phyloP scores from a whole-genome alignment of 805 yeast species.

The Yarrowia yakushimensis region DNA sequence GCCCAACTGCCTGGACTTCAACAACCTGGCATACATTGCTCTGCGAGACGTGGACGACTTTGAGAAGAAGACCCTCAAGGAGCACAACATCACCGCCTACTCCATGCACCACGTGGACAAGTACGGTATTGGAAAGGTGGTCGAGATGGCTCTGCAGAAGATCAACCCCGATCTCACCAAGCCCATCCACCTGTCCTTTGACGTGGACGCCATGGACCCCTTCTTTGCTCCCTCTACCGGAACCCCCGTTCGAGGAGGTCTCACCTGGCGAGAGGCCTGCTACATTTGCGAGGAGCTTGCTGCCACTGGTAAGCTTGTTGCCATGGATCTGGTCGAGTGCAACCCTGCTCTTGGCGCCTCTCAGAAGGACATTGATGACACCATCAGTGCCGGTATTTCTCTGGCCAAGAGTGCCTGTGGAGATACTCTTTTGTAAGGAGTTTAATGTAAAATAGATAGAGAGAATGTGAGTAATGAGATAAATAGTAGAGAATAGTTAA shows the following conservation, averaged over 20 bases:
- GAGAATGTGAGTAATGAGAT: too few species aligned
- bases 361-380: constrained; percentile 72
- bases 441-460: too few species aligned
- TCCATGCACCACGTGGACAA: constrained; percentile 96
- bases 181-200: constrained; percentile 89
- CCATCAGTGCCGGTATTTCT: constrained; percentile 86
- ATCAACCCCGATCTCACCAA: constrained; percentile 66
- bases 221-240: constrained; percentile 94
- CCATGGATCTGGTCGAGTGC: constrained; percentile 89
- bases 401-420: constrained; percentile 93
- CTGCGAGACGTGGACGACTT: constrained; percentile 88
- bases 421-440: constrained; percentile 65
- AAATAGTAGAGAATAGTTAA: background rate
- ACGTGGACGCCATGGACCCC: constrained; percentile 96
- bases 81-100: constrained; percentile 73
- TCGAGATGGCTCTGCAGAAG: constrained; percentile 81
- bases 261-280: constrained; percentile 90
- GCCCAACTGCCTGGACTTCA: constrained; percentile 58
- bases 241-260: constrained; percentile 95
- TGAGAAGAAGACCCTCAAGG: constrained; percentile 70
- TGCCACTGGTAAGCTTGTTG: constrained; percentile 79
- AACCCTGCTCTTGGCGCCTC: constrained; percentile 84
- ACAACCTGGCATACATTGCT: constrained; percentile 86
- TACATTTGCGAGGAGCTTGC: constrained; percentile 90
- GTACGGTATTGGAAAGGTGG: constrained; percentile 85